These are phyloP conservation scores for Trametes elegans DNA, from an alignment of 768 basidiomycete genomes.

Conservation along the genomic window DNA sequence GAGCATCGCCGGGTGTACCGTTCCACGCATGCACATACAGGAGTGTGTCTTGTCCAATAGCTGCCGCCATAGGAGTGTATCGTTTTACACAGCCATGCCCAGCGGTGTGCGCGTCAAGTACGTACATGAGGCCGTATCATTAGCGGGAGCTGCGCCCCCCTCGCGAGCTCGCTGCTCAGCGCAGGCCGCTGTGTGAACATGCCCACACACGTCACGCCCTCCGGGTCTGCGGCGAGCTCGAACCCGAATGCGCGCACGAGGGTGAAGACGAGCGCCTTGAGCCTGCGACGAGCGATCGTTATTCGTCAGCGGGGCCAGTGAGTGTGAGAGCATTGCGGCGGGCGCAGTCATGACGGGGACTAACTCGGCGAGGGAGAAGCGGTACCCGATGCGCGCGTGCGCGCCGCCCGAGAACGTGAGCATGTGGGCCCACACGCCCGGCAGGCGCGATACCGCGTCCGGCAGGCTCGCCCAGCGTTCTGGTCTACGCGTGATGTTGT, in stretches of 20 bases:
- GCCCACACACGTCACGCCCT: slow-evolving; percentile 19
- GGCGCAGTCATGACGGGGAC: slow-evolving; percentile 28
- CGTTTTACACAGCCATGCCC: too few species aligned
- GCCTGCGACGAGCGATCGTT: slow-evolving; percentile 13
- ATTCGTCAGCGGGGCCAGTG: background rate
- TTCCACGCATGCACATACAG: too few species aligned
- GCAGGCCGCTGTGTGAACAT: slow-evolving; percentile 25
- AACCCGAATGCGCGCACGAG: slow-evolving; percentile 31
- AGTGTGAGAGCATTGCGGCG: background rate
- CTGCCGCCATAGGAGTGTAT: too few species aligned
- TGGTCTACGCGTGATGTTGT: slow-evolving; percentile 41
- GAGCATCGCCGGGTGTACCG: too few species aligned
- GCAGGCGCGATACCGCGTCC: slow-evolving; percentile 42
- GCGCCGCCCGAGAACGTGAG: slow-evolving; percentile 64
- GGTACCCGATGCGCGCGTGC: slow-evolving; percentile 64
- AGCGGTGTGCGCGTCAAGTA: too few species aligned
- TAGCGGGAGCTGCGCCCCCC: slow-evolving; percentile 26
- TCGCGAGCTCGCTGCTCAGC: slow-evolving; percentile 15
- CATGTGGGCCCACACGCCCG: slow-evolving; percentile 59
- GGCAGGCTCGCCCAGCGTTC: slow-evolving; percentile 54
- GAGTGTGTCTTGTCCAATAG: too few species aligned
- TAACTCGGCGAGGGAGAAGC: slow-evolving; percentile 61
- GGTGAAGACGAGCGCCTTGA: slow-evolving; percentile 32
- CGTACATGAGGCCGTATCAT: slow-evolving; percentile 7
- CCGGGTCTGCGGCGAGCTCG: slow-evolving; percentile 27